Base-by-base conservation (phyloP, 164 flowering plant genomes). In the Chloranthus sessilifolius region DNA sequence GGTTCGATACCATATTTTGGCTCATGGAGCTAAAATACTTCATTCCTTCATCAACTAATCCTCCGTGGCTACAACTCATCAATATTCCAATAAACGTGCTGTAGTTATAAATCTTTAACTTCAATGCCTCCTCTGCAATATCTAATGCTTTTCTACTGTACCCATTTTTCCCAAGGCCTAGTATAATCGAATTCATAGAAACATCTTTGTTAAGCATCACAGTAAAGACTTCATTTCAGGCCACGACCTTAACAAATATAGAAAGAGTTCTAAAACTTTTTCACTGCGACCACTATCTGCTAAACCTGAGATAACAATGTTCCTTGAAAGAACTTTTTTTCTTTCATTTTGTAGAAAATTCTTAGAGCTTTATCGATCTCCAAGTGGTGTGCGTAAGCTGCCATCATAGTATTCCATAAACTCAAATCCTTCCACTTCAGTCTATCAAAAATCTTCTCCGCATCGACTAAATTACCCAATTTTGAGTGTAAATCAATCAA, bases 161-260 rank as follows among this genome's bases (percentile, higher is more conserved):
- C 50, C 72, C 72, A 58, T 67, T 67, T 41, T 62, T n/a, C 38
- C 64, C 67, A 34, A 67, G 58, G 20, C 64, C 67, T 22, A 58
- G 11, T 11, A 67, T 51, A 5, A 67, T 29, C 33, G 72, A 58
- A 50, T 67, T 67, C 67, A 64, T 62, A 4, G 67, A 62, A 22
- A 67, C 40, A n/a, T 62, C 67, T 50, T 28, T 58, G 37, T 39
- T 25, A 19, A 30, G 43, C 59, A 67, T 67, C 27, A 58, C 64
- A 39, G 20, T 20, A 39, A 67, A 67, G 11, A 46, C 50, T 55
- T 33, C 28, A 36, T 14, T 37, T 44, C 30, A 15, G 55, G 20
- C 49, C 45, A 35, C 16, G 26, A 55, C 22, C 50, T 52, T 35
- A 47, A 22, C 27, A 67, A 30, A 5, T 12, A 28, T 1, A 50